These are phyloP conservation scores for Cymbidium sinense DNA, from an alignment of 106 monocot genomes.

Conservation along the genomic window DNA sequence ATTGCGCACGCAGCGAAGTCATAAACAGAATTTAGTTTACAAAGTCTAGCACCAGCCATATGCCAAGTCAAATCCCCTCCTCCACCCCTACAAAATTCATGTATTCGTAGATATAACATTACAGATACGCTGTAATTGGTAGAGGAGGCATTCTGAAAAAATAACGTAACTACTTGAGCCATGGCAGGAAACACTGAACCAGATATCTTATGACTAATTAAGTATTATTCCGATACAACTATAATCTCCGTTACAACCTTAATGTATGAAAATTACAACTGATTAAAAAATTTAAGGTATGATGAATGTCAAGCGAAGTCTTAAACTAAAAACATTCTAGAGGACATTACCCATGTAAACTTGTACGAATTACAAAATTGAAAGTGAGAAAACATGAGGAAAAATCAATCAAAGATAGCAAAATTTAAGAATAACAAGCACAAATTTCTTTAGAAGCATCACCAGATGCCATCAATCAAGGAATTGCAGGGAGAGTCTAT, in stretches of 20 bases:
- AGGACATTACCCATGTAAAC: neutral
- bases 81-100: conserved; percentile 44
- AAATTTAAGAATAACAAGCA: neutral
- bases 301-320: neutral
- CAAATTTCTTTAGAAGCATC: neutral
- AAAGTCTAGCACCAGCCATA: conserved; percentile 47
- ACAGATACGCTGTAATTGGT: neutral
- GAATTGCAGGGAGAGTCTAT: neutral
- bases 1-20: conserved; percentile 86
- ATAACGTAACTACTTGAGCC: neutral
- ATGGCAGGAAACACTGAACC: neutral
- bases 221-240: too few species aligned
- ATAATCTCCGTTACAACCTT: neutral
- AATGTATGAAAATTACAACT: neutral
- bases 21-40: conserved; percentile 78
- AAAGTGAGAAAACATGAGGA: neutral
- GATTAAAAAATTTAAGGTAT: neutral
- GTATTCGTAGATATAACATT: neutral
- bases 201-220: neutral
- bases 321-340: neutral
- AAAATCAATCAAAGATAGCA: neutral
- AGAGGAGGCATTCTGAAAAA: neutral
- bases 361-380: neutral
- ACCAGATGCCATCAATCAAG: neutral
- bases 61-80: conserved; percentile 65